Base-by-base conservation (phyloP, 139 green algal genomes). In the Volvox reticuliferus region DNA sequence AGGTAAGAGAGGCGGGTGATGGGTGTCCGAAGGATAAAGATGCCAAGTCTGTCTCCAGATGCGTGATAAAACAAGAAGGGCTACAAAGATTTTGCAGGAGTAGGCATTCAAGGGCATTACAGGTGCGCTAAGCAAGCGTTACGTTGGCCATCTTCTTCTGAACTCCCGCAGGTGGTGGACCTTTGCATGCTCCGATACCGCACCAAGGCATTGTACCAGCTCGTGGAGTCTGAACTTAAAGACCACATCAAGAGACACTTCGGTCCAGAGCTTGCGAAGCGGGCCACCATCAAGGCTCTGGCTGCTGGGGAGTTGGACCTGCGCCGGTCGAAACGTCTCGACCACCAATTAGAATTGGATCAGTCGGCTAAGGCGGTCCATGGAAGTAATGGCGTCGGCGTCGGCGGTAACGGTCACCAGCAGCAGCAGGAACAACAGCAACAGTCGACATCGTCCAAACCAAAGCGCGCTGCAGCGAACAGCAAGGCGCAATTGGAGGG, bases 111-210 rank as follows among this genome's bases (percentile, higher is more conserved):
- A n/a, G n/a, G n/a, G n/a, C n/a, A n/a, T 55, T 55, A 55, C n/a
- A 9, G 44, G 44, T 55, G 5, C 5, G 44, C 44, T 14, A 9
- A 55, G 44, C 44, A 9, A 55, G 24, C 22, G 32, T 33, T 69
- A 22, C 36, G 1, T 85, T 22, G 22, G 21, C 79, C 79, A 12
- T 75, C 26, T 3, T 24, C 3, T 73, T 28, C 9, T 5, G 44
- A 24, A 12, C 12, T 5, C 65, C 65, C 65, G 2, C 81, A 87
- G 81, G 68, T 89, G 17, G 37, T 30, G 17, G 69, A 73, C 2
- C 37, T 82, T n/a, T 89, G 85, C 85, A 17, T 63, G 67, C 44
- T 89, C 19, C 69, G 69, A 35, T 82, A 75, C 85, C n/a, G 37
- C 85, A 89, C 35, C n/a, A 21, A 32, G n/a, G 32, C 17, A 1